Base-by-base conservation (phyloP, 129 eudicot species). In the Ambrosia artemisiifolia region DNA sequence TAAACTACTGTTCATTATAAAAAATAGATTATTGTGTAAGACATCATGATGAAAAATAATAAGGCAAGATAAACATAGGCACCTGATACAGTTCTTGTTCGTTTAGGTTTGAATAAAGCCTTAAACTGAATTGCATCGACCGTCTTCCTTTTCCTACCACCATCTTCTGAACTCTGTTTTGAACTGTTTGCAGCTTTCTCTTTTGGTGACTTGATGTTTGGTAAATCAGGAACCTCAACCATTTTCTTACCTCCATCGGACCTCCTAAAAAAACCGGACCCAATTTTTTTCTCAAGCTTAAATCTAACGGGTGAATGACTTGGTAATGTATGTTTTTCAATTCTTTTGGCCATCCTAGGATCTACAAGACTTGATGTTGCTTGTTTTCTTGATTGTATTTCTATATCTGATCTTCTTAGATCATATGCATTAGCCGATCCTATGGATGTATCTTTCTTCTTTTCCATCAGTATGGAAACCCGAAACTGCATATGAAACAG, bases 191-290 rank as follows among this genome's bases (percentile, higher is more conserved):
- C 76, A 69, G 11, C 19, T 24, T 64, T 75, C 67, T 70, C 76
- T 75, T 84, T 74, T 79, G 62, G 70, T 42, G 51, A 78, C 67
- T 75, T 82, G 44, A 16, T 40, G 28, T 77, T 85, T 9, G 70
- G 35, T 4, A 74, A 62, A 79, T 62, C 68, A 65, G 56, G 59
- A 18, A 55, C 71, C 70, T 78, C 75, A 33, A 13, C 84, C 24
- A 65, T 61, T 67, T 77, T 75, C 63, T 78, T 86, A 12, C 87
- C 79, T 84, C 91, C 85, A 30, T 81, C 91, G 38, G 90, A 86
- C 83, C 84, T 84, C 80, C 90, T 79, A 65, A 74, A 43, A 55
- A 88, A 87, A 72, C 78, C 80, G 14, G 79, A 68, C 34, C 69
- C 72, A 50, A 30, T 20, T 48, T 36, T 64, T 53, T 87, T 84